Evolutionary conservation across 2,329 filamentous ascomycete genomes (phyloP), one percentile per base, ranked within the genome.

Genomic region (Blumeria graminis): DNA sequence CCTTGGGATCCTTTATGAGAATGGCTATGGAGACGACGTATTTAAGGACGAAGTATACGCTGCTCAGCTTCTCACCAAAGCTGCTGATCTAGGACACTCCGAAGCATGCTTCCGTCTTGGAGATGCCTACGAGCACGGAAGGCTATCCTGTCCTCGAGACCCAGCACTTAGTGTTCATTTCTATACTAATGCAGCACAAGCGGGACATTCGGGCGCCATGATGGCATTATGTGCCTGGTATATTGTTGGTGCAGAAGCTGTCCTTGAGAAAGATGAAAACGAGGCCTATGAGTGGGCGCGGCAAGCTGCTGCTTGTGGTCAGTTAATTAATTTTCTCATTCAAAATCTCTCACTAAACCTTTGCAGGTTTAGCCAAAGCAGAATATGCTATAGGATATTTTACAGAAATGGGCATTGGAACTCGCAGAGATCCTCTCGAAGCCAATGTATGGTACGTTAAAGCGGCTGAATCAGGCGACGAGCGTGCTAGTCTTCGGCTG

Each of bases 181-280:
- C 67, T 98, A 98, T 71, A 98, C 90, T 1, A 83, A 82, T 32
- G 90, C 92, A 11, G 92, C 92, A 1, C 85, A 94, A 65, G 75
- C 77, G 50, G 87, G 86, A 0, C 84, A 95, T 65, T 75, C 88
- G 0, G 77, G 81, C 52, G 90, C 88, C 52, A 96, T 96, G 88
- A 94, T 98, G 89, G 90, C 90, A 4, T 74, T 98, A 8, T 98
- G 92, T 69, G 92, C 92, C 10, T 98, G 92, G 92, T 98, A 96
- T 68, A 84, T 96, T 76, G 84, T 96, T 43, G 92, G 92, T 10
- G 92, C 92, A 1, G 84, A 89, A 62, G 88, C 89, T 0, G 80
- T 96, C 13, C 71, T 98, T 22, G 89, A 94, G 59, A 94, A 92
- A 69, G 90, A 98, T 64, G 90, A 96, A 68, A 83, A 84, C 62